Base-by-base conservation (phyloP, 805 yeast species). In the Candida ficus region DNA sequence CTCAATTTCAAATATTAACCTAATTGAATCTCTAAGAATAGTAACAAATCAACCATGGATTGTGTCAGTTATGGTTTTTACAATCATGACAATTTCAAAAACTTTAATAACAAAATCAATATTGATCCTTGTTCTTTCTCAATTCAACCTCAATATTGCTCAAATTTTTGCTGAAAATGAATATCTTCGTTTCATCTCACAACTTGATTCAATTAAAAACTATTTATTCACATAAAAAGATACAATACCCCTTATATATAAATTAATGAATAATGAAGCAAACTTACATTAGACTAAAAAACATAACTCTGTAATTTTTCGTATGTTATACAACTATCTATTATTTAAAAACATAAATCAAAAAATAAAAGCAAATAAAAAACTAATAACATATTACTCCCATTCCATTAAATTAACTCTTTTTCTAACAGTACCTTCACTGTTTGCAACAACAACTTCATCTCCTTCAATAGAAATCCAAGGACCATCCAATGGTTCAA, bases 401-500 rank as follows among this genome's bases (percentile, higher is more conserved):
- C 75, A 71, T 42, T 67, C 75, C 43, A 63, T 60, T 37, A 68
- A 54, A 12, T 62, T 52, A 16, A 68, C 57, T 26, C 52, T 53
- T 37, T 64, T 60, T 32, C 67, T 52, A 10, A 58, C 54, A 2
- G 73, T 66, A 11, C 67, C 68, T 20, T 63, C 67, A 4, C 61
- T 56, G 41, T 73, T 69, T 8, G 75, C 78, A 50, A 73, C 64
- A 16, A 76, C 65, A 29, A 73, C 66, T 44, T 73, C 71, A 22
- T 68, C 70, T 2, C 78, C 78, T 46, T 82, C 88, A 13, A 80
- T 66, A 1, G 82, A 83, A 26, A 90, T 67, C 76, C 95, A 76
- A 0, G 98, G 96, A 0, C 95, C 95, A 48, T 88, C 96, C 33
- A 91, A 63, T 5, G 76, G 74, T 37, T 73, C 75, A 0, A 80